Evolutionary conservation across 1,139 yeast species (phyloP).

Genomic region (Ashbya aceris): DNA sequence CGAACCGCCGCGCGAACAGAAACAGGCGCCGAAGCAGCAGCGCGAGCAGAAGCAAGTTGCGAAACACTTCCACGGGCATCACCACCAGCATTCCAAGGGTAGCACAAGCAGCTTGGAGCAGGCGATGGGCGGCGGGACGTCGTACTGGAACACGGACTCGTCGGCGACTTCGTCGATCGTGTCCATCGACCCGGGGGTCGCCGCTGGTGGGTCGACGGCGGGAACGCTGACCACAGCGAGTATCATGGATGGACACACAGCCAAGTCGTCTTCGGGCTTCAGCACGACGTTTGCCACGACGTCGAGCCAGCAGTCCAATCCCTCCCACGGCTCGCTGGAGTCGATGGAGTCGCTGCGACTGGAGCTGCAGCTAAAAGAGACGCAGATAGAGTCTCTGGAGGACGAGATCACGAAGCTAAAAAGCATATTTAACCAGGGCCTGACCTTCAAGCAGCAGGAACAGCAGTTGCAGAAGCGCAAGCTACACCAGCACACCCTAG

Average conservation of each 20-base stretch:
- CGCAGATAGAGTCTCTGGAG: constrained; percentile 33
- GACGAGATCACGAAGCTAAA: constrained; percentile 31
- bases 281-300: constrained; percentile 9
- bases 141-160: constrained; percentile 7
- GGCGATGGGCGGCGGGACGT: not conserved
- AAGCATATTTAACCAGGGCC: constrained; percentile 15
- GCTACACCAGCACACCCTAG: constrained; percentile 1
- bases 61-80: constrained; percentile 1
- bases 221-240: constrained; percentile 9
- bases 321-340: constrained; percentile 5
- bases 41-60: constrained; percentile 3
- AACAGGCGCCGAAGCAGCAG: constrained; percentile 1
- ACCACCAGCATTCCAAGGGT: constrained; percentile 3
- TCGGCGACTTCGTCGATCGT: constrained; percentile 4
- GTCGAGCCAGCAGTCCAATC: constrained; percentile 1
- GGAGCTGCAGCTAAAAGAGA: constrained; percentile 32
- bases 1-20: not conserved
- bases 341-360: constrained; percentile 17
- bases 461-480: constrained; percentile 5
- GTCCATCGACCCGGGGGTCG: constrained; percentile 5
- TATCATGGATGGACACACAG: constrained; percentile 5
- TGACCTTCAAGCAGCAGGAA: constrained; percentile 14
- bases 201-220: constrained; percentile 6
- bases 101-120: constrained; percentile 2
- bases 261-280: constrained; percentile 6